phyloP scores from a whole-genome alignment of 1,139 yeast genomes.

The Protomyces macrosporus region DNA sequence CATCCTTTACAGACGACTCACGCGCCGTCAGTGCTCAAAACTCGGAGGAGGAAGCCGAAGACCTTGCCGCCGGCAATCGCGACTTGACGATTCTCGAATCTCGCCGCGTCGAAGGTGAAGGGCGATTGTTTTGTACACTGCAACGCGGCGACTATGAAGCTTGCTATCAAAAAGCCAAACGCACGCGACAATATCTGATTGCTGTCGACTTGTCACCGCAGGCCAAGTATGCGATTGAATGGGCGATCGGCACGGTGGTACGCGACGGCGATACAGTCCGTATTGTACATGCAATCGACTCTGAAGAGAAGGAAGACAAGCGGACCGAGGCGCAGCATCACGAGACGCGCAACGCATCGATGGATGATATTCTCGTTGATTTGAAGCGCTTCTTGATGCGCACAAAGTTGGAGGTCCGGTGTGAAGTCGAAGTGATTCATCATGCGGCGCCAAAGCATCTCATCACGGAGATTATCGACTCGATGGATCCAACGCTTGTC shows the following conservation, averaged over 20 bases:
- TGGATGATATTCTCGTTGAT: constrained; percentile 57
- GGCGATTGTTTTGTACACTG: constrained; percentile 58
- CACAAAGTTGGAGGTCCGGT: constrained; percentile 71
- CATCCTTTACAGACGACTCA: constrained; percentile 4
- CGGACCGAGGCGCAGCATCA: constrained; percentile 31
- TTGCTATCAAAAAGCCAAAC: constrained; percentile 45
- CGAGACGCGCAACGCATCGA: constrained; percentile 51
- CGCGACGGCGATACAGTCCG: constrained; percentile 80
- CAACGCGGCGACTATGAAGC: constrained; percentile 62
- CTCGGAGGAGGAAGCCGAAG: constrained; percentile 15
- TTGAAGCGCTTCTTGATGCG: constrained; percentile 56
- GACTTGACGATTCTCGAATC: constrained; percentile 52
- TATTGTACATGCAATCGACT: constrained; percentile 72
- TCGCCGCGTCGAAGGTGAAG: constrained; percentile 46
- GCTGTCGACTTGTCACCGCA: constrained; percentile 84
- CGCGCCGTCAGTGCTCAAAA: neutral
- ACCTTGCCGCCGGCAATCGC: constrained; percentile 36
- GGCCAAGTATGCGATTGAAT: constrained; percentile 77
- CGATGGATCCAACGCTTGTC: constrained; percentile 74
- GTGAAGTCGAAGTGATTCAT: constrained; percentile 69
- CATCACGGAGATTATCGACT: constrained; percentile 74
- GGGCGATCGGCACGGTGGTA: constrained; percentile 82
- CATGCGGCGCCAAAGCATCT: constrained; percentile 86
- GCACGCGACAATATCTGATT: constrained; percentile 60
- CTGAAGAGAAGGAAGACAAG: constrained; percentile 37